Evolutionary conservation across 441 rosid species (phyloP), one percentile per base, ranked within the genome.

Genomic region (Populus hybrid): DNA sequence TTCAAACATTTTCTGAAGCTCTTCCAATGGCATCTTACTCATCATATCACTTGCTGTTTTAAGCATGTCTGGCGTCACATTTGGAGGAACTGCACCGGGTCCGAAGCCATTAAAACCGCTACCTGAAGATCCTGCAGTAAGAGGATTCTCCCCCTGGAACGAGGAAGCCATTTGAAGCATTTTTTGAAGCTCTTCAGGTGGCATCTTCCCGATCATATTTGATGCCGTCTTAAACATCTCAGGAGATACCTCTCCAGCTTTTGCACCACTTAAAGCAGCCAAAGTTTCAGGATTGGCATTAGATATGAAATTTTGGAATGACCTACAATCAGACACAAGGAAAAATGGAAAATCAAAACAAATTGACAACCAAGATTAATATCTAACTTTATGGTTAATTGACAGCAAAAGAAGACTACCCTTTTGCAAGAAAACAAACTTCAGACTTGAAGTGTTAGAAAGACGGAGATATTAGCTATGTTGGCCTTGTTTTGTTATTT

Each of bases 151-250:
- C 64, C 90, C 93, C 36, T 88, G 87, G 79, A 89, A 91, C 4
- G 98, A 90, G 16, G 98, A 91, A 30, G 99, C 97, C 85, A 91
- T 24, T 76, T 90, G 89, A 79, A 91, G 86, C 95, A 94, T 90
- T 75, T 82, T 94, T 68, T 94, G 90, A 74, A 96, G 95, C 83
- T 94, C 98, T 72, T 92, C 95, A 9, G 95, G 91, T 18, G 98
- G 83, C 97, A 96, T 93, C 83, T 91, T 94, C 81, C 93, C 35
- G 11, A 96, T 89, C 98, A 93, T 94, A 79, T 80, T 87, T 10
- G 98, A 89, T 23, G 95, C 97, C 50, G 91, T 84, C 83, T 83
- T 92, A 40, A 95, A 84, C 97, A 95, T 91, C 80, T 90, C 94
- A 18, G 98, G 91, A 72, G 96, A 82, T 77, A 90, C 81, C 21